Base-by-base conservation (phyloP, 768 basidiomycete genomes). In the Kwoniella mangroviensis region DNA sequence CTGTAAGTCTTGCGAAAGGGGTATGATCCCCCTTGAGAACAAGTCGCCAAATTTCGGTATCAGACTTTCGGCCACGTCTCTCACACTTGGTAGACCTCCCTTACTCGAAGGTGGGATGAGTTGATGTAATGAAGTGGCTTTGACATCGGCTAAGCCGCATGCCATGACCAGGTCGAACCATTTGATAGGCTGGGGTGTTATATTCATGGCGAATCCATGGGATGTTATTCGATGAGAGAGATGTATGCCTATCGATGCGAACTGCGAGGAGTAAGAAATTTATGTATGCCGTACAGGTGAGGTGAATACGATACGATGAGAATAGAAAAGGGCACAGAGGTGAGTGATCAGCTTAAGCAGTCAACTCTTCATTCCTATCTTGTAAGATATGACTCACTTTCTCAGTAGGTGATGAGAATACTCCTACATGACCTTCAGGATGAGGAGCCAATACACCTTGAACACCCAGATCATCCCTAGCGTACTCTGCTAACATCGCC, bases 231-330 rank as follows among this genome's bases (percentile, higher is more conserved):
- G 88, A 79, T 98, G 95, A 66, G 94, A 90, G 64, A 98, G 90
- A 82, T 98, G 94, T 63, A 99, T 93, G 54, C 97, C 97, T 63
- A 99, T 96, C 78, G 96, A 98, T 19, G 89, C 93, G 75, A 99
- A 86, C 83, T 84, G 69, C 0, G 64, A 52, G 41, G 19, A 61
- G 43, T 45, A 2, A 21, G 21, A 51, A 26, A 56, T 19, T 49
- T 7, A 34, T 34, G 34, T 34, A 34, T 34, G 34, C 34, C 34
- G 34, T 34, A 34, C 34, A 34, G 34, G 34, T 34, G 34, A 34
- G 34, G 34, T 34, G 34, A 34, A 34, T 34, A 34, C 34, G 34
- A 34, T 34, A 34, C 34, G 34, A 34, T 34, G 34, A 34, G 34
- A 34, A 34, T 34, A 34, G 6, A 34, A 34, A 34, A 7, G 34